Conservation (phyloP, 2,329 filamentous ascomycete species). For the Sarocladium kiliense region DNA sequence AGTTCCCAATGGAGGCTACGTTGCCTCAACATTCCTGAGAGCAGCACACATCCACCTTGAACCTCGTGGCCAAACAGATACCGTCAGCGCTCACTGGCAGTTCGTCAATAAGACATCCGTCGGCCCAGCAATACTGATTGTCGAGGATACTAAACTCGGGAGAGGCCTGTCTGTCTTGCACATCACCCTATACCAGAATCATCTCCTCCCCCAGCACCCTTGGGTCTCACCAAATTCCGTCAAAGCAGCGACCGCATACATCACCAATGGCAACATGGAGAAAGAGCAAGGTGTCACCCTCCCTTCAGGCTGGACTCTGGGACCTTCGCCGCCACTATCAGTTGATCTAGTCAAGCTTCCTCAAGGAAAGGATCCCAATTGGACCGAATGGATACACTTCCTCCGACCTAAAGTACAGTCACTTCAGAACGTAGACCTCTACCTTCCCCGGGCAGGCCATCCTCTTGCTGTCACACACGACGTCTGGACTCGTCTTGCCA, state of each 20-base stretch:
- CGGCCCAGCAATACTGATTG: constrained; percentile 31
- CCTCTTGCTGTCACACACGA: constrained; percentile 16
- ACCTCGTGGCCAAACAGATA: constrained; percentile 28
- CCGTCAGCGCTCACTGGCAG: constrained; percentile 34
- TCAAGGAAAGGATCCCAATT: constrained; percentile 22
- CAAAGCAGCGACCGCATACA: constrained; percentile 29
- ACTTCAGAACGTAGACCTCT: constrained; percentile 24
- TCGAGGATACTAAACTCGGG: constrained; percentile 38
- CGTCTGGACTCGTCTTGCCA: constrained; percentile 57
- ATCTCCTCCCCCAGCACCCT: constrained; percentile 24
- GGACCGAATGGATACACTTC: constrained; percentile 24
- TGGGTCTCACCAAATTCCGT: constrained; percentile 29
- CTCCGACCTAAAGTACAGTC: constrained; percentile 8
- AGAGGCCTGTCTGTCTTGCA: constrained; percentile 36
- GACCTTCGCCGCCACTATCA: constrained; percentile 14
- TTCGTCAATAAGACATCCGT: constrained; percentile 33
- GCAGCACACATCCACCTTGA: constrained; percentile 29
- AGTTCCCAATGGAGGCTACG: constrained; percentile 44
- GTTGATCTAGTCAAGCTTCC: constrained; percentile 21
- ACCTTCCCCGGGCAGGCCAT: constrained; percentile 17
- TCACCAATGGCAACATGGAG: constrained; percentile 31
- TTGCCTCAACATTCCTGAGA: constrained; percentile 33
- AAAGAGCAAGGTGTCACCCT: constrained; percentile 26
- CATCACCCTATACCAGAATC: constrained; percentile 35
- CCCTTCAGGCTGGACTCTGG: constrained; percentile 20